Conservation (phyloP, 345 rosid species). For the Populus nigra region DNA sequence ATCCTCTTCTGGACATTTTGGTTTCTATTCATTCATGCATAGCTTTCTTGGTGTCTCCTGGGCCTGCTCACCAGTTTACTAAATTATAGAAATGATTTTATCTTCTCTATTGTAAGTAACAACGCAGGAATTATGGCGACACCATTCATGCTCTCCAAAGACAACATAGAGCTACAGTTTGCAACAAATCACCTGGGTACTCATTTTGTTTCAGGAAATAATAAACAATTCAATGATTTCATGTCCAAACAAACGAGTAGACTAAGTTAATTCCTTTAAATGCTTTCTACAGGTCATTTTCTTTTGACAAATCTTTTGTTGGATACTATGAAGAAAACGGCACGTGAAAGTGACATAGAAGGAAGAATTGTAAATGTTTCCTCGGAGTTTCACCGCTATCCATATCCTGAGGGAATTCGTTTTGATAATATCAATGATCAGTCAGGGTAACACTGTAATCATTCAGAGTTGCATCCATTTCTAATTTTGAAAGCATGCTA, state of each 20-base stretch:
- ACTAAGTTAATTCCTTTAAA: neutral
- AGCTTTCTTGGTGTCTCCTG: neutral
- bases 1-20: neutral
- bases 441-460: slow-evolving; percentile 31
- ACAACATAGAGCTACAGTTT: slow-evolving; percentile 30
- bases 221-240: neutral
- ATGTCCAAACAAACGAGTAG: neutral
- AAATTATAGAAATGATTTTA: neutral
- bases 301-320: slow-evolving; percentile 46
- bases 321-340: slow-evolving; percentile 49
- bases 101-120: slow-evolving; percentile 23
- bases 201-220: neutral
- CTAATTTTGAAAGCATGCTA: neutral
- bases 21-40: neutral
- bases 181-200: slow-evolving; percentile 35
- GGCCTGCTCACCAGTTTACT: neutral
- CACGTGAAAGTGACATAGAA: slow-evolving; percentile 35
- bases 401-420: slow-evolving; percentile 44
- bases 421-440: slow-evolving; percentile 41
- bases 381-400: slow-evolving; percentile 32
- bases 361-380: slow-evolving; percentile 51
- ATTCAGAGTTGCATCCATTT: neutral
- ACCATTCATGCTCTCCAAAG: slow-evolving; percentile 37
- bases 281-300: slow-evolving; percentile 45
- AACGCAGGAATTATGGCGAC: slow-evolving; percentile 37